Percentiles rank a stretch among this genome's conserved stretches.
Evolutionary conservation across 2,329 filamentous ascomycete species (phyloP).

Genomic region (Juglanconis sp.): DNA sequence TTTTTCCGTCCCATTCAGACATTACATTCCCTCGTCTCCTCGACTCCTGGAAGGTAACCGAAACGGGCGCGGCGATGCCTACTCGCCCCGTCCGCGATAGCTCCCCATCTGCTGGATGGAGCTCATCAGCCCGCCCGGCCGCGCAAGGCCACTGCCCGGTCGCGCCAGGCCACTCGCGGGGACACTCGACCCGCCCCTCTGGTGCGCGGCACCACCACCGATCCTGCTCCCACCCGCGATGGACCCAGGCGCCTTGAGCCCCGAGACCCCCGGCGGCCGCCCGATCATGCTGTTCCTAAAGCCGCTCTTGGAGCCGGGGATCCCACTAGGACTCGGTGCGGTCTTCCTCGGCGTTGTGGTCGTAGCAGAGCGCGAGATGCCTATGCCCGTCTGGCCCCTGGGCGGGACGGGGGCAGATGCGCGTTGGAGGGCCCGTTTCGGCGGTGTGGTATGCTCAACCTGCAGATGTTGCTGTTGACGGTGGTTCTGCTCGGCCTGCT

Average conservation of each 20-base stretch:
- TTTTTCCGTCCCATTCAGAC: not conserved
- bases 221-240: constrained; percentile 36
- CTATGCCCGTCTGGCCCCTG: constrained; percentile 3
- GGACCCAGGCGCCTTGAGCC: constrained; percentile 58
- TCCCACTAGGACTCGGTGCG: constrained; percentile 10
- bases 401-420: constrained; percentile 14
- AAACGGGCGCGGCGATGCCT: not conserved
- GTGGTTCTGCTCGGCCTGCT: constrained; percentile 3
- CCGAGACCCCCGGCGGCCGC: constrained; percentile 41
- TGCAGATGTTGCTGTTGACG: not conserved
- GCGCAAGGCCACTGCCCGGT: constrained; percentile 45
- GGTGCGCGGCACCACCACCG: constrained; percentile 35
- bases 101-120: constrained; percentile 87
- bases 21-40: not conserved
- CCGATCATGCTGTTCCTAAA: constrained; percentile 50
- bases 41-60: not conserved
- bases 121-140: constrained; percentile 72
- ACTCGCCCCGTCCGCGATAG: constrained; percentile 43
- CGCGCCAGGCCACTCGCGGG: constrained; percentile 42
- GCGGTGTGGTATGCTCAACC: constrained; percentile 4
- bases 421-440: constrained; percentile 14
- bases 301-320: constrained; percentile 31
- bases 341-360: constrained; percentile 15
- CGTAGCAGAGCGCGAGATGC: constrained; percentile 10
- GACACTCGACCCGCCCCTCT: constrained; percentile 41